phyloP scores from a whole-genome alignment of 1,284 basidiomycete species.

The Albatrellus sp. region DNA sequence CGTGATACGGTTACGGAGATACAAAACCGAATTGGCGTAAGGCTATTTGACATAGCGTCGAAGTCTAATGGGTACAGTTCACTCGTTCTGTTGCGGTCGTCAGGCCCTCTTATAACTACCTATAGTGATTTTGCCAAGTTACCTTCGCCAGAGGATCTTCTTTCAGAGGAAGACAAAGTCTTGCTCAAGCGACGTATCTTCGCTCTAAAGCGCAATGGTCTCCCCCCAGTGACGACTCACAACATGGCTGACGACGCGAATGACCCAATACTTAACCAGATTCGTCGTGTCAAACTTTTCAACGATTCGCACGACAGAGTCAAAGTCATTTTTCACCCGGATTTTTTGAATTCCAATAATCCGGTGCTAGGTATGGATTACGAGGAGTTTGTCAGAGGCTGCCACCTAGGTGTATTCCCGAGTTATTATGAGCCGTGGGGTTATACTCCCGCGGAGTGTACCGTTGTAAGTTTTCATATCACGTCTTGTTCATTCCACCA shows the following conservation, averaged over 20 bases:
- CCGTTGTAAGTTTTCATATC: conserved; percentile 42
- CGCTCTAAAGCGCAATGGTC: conserved; percentile 86
- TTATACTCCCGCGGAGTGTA: conserved; percentile 78
- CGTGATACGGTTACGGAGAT: conserved; percentile 93
- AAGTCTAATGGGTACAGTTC: conserved; percentile 68
- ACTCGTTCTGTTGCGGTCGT: background rate
- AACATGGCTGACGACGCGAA: conserved; percentile 92
- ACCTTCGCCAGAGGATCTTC: conserved; percentile 63
- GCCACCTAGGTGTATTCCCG: conserved; percentile 96
- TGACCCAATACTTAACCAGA: conserved; percentile 93
- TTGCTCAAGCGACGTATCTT: conserved; percentile 93
- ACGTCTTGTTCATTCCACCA: background rate
- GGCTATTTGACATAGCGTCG: conserved; percentile 90
- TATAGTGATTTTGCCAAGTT: conserved; percentile 63
- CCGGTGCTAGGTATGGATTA: conserved; percentile 96
- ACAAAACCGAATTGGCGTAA: conserved; percentile 82
- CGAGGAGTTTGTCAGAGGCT: conserved; percentile 97
- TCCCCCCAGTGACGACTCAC: conserved; percentile 92
- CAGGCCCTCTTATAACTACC: background rate
- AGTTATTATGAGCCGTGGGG: conserved; percentile 95
- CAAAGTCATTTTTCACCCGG: conserved; percentile 97
- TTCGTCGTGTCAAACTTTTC: conserved; percentile 88
- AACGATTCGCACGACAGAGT: conserved; percentile 77
- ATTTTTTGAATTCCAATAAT: conserved; percentile 96
- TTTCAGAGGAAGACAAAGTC: conserved; percentile 91